Percentiles rank a stretch among this genome's conserved stretches.
Evolutionary conservation across 495 filamentous ascomycete genomes (phyloP).

Genomic region (Bacidia gigantensis): DNA sequence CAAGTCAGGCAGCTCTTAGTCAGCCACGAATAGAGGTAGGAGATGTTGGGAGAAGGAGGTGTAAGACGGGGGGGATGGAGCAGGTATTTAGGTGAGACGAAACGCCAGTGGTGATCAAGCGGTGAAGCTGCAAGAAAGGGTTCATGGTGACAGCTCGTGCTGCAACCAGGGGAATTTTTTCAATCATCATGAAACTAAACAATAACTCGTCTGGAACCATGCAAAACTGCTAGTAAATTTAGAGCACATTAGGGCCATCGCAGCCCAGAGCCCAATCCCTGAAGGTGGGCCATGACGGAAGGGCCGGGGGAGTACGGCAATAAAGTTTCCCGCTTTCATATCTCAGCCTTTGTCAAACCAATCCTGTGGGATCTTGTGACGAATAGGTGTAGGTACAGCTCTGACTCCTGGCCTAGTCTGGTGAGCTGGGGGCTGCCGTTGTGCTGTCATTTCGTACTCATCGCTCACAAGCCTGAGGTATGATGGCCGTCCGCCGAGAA

Average conservation of each 20-base stretch:
- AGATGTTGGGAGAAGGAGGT: neutral
- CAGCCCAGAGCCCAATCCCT: neutral
- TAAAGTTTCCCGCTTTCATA: neutral
- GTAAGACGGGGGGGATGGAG: neutral
- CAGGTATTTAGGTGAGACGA: conserved; percentile 8
- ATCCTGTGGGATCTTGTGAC: neutral
- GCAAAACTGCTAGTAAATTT: neutral
- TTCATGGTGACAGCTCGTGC: conserved; percentile 7
- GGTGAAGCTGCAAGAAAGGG: neutral
- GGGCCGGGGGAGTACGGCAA: conserved; percentile 1
- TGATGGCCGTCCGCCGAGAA: too few relatives aligned
- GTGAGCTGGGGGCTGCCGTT: neutral
- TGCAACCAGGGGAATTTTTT: neutral
- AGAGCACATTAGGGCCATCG: neutral
- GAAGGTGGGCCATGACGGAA: neutral
- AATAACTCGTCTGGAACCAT: neutral
- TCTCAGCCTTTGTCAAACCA: neutral
- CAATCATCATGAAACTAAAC: conserved; percentile 1
- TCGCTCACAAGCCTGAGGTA: neutral
- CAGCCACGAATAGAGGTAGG: neutral
- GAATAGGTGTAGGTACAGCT: neutral
- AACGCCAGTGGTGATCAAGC: conserved; percentile 4
- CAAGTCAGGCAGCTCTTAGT: neutral
- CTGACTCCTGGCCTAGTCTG: neutral
- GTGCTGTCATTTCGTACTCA: neutral